Evolutionary conservation across 208 protist genomes (phyloP), one percentile per base, ranked within the genome.

Genomic region (Wallacemonas sp.): DNA sequence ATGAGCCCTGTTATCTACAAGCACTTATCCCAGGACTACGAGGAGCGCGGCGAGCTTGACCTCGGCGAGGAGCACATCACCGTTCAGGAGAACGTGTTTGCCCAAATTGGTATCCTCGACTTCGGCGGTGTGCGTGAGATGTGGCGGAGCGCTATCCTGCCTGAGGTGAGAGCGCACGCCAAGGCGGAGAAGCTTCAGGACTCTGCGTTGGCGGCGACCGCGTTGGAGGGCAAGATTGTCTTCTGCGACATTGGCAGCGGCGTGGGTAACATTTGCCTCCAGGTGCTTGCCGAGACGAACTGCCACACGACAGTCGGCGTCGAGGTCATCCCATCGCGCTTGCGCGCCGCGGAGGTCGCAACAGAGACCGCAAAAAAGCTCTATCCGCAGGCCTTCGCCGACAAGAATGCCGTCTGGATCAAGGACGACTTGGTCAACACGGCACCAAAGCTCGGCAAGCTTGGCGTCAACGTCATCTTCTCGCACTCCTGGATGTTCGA

Each of bases 191-290:
- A 69, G 22, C 49, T 78, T 23, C 66, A 78, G 22, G 36, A 65
- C 45, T 79, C 69, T 3, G 49, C 71, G 38, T 36, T 50, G 48
- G 63, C 70, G n/a, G 10, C 65, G 18, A 70, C 46, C 2, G 66
- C 80, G 31, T 20, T 91, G 11, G 84, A 95, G 57, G 57, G 77
- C 4, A 57, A 76, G 1, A 61, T 81, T 23, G 86, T 92, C 10
- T 95, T 95, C 49, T 95, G 89, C 52, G 89, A 95, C 41, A 87
- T 95, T 46, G 89, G 89, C n/a, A 92, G 89, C 62, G 84, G 84
- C 8, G 82, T 92, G 2, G 89, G 89, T 57, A 92, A 92, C 62
- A 77, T 92, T 1, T 95, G 89, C 50, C 68, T 95, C 25, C 89
- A 95, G 52, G 63, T 95, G 44, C 81, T 95, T 44, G 80, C 79